Percentiles rank a stretch among this genome's conserved stretches.
Conservation (phyloP, 257 asterid species). For the Solanum neorickii region DNA sequence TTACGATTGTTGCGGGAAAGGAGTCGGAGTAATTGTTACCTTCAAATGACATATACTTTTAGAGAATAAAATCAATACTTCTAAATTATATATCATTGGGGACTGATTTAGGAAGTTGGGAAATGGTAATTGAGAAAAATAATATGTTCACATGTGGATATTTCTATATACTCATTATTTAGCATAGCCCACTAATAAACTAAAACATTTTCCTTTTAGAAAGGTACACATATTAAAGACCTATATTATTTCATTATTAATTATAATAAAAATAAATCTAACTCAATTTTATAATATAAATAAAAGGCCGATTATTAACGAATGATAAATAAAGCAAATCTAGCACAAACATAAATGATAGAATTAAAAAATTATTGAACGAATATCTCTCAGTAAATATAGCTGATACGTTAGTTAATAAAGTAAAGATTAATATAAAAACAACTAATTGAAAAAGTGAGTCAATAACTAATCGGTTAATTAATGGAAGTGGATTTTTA, state of each 20-base stretch:
- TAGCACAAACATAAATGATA: neutral
- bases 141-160: neutral
- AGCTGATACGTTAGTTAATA: neutral
- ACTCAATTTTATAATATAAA: neutral
- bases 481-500: neutral
- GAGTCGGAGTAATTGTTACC: too few species aligned
- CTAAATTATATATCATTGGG: neutral
- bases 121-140: neutral
- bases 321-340: neutral
- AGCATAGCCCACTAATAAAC: neutral
- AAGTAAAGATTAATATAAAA: neutral
- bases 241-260: too few species aligned
- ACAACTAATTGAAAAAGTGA: neutral
- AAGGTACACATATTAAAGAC: neutral
- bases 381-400: neutral
- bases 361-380: neutral
- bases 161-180: too few species aligned
- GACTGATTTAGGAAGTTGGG: neutral
- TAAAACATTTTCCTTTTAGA: neutral
- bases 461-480: neutral
- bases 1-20: too few species aligned
- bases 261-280: neutral
- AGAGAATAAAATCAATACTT: neutral
- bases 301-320: neutral
- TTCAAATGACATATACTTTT: too few species aligned